Percentiles rank a stretch among this genome's conserved stretches.
phyloP scores from a whole-genome alignment of 2,329 filamentous ascomycete species.

The Lachnum nothofagi region DNA sequence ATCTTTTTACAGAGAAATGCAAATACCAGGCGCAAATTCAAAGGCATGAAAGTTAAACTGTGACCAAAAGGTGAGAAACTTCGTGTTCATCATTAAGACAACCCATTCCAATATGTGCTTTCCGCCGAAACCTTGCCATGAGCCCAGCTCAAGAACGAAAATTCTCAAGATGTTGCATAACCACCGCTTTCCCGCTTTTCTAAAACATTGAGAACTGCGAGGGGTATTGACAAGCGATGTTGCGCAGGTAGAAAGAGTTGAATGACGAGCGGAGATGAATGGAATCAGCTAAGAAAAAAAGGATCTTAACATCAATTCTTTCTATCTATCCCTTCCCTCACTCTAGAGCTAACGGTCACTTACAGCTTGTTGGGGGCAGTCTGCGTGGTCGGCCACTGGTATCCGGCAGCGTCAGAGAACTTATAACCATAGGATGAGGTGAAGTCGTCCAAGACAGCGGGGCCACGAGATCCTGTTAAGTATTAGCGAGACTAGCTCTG shows the following conservation, averaged over 20 bases:
- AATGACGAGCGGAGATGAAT: background rate
- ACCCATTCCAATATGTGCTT: background rate
- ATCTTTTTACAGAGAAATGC: too few relatives aligned
- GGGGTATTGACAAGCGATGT: constrained; percentile 1
- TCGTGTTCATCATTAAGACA: too few relatives aligned
- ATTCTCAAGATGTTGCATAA: background rate
- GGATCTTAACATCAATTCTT: constrained; percentile 18
- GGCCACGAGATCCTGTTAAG: constrained; percentile 79
- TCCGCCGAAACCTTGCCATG: background rate
- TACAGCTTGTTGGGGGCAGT: constrained; percentile 76
- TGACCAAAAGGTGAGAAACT: too few relatives aligned
- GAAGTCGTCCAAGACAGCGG: constrained; percentile 94
- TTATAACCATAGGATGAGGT: constrained; percentile 98
- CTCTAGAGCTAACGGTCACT: constrained; percentile 36
- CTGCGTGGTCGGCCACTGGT: constrained; percentile 85
- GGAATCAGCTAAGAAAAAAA: constrained; percentile 6
- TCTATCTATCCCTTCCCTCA: constrained; percentile 20
- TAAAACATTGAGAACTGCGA: background rate
- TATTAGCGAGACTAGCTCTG: constrained; percentile 2
- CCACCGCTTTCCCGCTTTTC: background rate
- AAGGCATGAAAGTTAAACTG: too few relatives aligned
- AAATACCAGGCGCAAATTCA: too few relatives aligned
- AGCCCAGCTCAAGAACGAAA: background rate
- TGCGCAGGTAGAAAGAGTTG: background rate
- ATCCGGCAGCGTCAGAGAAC: constrained; percentile 89